A percentile compares a stretch with the other conserved stretches of the same genome.
Evolutionary conservation across 139 green algal species (phyloP).

Genomic region (Desmodesmus armatus): DNA sequence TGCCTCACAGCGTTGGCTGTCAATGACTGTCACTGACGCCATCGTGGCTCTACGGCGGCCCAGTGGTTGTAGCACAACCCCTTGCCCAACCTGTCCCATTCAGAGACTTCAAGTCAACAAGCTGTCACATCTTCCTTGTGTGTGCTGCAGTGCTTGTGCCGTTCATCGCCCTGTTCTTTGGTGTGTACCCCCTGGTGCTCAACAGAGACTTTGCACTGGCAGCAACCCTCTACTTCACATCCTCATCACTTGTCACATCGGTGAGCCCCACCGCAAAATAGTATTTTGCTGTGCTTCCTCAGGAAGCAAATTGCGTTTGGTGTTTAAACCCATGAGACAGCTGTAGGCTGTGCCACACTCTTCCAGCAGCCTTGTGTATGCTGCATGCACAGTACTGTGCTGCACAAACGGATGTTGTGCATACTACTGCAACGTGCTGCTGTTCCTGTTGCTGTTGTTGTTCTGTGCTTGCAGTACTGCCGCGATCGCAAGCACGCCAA

Average conservation of each 20-base stretch:
- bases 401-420: too few species aligned
- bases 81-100: neutral
- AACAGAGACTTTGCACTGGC: slow-evolving; percentile 50
- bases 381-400: too few species aligned
- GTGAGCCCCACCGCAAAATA: slow-evolving; percentile 13
- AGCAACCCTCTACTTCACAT: slow-evolving; percentile 44
- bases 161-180: slow-evolving; percentile 56
- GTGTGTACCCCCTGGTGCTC: slow-evolving; percentile 40
- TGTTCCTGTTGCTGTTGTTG: too few species aligned
- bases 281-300: too few species aligned
- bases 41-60: too few species aligned
- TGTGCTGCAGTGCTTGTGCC: slow-evolving; percentile 32
- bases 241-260: neutral
- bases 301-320: too few species aligned
- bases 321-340: too few species aligned
- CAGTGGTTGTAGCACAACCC: too few species aligned
- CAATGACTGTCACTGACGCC: neutral
- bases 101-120: neutral
- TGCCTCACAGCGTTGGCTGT: neutral
- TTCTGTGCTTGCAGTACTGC: slow-evolving; percentile 46
- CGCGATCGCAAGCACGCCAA: slow-evolving; percentile 38
- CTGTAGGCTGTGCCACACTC: too few species aligned
- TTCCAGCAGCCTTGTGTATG: too few species aligned
- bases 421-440: too few species aligned
- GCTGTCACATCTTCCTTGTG: neutral